Evolutionary conservation across 805 yeast genomes (phyloP).

Genomic region (Candida patagonica): DNA sequence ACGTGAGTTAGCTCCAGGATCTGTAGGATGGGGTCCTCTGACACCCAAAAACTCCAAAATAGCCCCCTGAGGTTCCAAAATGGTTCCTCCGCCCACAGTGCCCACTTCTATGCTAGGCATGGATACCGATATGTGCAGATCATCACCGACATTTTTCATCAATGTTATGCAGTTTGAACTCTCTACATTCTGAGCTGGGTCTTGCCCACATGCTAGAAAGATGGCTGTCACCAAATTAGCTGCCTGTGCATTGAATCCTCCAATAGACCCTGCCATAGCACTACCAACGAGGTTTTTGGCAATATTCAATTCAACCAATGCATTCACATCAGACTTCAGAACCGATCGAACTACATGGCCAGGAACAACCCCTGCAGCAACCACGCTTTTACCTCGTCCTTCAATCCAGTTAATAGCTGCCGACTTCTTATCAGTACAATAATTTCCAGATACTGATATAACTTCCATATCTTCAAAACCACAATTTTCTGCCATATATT

Average conservation of each 20-base stretch:
- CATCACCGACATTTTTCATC: constrained; percentile 70
- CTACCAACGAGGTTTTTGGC: constrained; percentile 90
- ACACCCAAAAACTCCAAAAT: constrained; percentile 93
- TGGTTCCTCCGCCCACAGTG: constrained; percentile 98
- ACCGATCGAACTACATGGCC: constrained; percentile 70
- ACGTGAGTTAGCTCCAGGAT: constrained; percentile 91
- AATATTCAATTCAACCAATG: constrained; percentile 81
- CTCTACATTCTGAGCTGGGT: constrained; percentile 99
- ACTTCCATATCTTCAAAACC: constrained; percentile 94
- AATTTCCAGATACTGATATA: constrained; percentile 91
- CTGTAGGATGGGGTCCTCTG: constrained; percentile 88
- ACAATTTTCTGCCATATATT: constrained; percentile 73
- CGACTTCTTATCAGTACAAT: constrained; percentile 95
- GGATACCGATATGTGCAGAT: constrained; percentile 85
- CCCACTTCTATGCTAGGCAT: constrained; percentile 99
- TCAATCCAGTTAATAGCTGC: constrained; percentile 99
- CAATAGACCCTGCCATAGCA: constrained; percentile 97
- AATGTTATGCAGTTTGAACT: constrained; percentile 94
- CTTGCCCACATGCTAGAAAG: constrained; percentile 93
- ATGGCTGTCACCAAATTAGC: constrained; percentile 94
- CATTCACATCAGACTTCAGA: constrained; percentile 84
- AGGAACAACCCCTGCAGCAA: constrained; percentile 91
- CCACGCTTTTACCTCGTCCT: constrained; percentile 97
- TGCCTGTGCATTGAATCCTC: constrained; percentile 98
- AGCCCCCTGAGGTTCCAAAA: constrained; percentile 92